Evolutionary conservation across 2,329 filamentous ascomycete genomes (phyloP).

Genomic region (Penicillium sp.): DNA sequence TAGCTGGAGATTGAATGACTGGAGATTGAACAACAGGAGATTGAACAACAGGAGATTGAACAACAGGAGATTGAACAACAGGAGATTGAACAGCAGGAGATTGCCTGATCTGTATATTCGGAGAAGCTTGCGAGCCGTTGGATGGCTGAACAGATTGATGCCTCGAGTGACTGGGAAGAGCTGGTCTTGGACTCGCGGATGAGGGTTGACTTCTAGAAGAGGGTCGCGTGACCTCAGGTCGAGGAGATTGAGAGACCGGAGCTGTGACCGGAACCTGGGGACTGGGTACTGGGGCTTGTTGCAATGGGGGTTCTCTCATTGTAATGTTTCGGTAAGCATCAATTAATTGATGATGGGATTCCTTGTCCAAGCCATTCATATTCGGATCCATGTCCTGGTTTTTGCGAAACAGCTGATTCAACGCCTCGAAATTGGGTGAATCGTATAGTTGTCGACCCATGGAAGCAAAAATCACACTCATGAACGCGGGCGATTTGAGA

Average conservation of each 20-base stretch:
- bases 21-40: not conserved
- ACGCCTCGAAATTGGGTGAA: not conserved
- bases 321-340: conserved; percentile 8
- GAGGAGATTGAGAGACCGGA: not conserved
- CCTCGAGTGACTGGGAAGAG: not conserved
- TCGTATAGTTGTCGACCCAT: conserved; percentile 31
- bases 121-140: not conserved
- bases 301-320: not conserved
- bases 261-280: not conserved
- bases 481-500: conserved; percentile 54
- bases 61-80: not conserved
- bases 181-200: not conserved
- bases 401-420: not conserved
- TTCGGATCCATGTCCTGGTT: not conserved
- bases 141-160: not conserved
- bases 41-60: not conserved
- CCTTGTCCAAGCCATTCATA: not conserved
- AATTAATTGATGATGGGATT: not conserved
- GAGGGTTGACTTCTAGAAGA: not conserved
- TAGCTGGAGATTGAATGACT: not conserved
- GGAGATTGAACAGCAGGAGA: not conserved
- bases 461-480: conserved; percentile 53
- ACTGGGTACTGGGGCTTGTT: not conserved
- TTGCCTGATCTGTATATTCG: not conserved
- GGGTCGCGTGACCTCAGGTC: not conserved